Evolutionary conservation across 257 asterid genomes (phyloP), one percentile per base, ranked within the genome.

Genomic region (Datura wrightii): DNA sequence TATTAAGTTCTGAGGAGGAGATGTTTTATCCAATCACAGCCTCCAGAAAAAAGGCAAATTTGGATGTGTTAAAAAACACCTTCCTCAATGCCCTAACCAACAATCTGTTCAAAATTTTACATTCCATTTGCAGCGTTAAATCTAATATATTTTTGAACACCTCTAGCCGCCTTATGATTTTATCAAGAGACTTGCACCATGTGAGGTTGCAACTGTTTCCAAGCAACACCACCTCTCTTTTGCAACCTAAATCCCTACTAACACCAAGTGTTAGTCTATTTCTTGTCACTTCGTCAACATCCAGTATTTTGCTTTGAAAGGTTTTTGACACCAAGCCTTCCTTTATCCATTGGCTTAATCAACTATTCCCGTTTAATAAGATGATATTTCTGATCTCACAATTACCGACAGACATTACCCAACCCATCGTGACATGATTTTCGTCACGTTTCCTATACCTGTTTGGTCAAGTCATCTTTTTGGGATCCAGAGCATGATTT

Each of bases 41-140:
- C 79, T 9, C 79, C 31, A 16, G 54, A 16, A 41, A 41, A 18
- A 54, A 41, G 79, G 15, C 79, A 46, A 69, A 69, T 8, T 34
- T 2, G 53, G 79, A 41, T 69, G n/a, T 16, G 34, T 69, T 18
- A 16, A 69, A 69, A 44, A 69, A 7, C 8, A 3, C 41, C 53
- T 16, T 54, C 54, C 15, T 15, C 79, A 69, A 41, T 41, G 53
- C 31, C 79, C 54, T 16, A 69, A 41, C 34, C 53, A 18, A 69
- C 54, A 69, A 69, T 15, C 79, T 39, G 15, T 69, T 34, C 79
- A 69, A 69, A 69, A 69, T 69, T 69, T 15, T 69, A 69, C 79
- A 69, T 41, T 69, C 79, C 53, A 41, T 69, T 41, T 0, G 7
- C 78, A 67, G 31, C 78, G 15, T 8, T 39, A 15, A n/a, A 69